These are phyloP conservation scores for Didymella arachidicola DNA, from an alignment of 2,329 filamentous ascomycete species.

Conservation along the genomic window DNA sequence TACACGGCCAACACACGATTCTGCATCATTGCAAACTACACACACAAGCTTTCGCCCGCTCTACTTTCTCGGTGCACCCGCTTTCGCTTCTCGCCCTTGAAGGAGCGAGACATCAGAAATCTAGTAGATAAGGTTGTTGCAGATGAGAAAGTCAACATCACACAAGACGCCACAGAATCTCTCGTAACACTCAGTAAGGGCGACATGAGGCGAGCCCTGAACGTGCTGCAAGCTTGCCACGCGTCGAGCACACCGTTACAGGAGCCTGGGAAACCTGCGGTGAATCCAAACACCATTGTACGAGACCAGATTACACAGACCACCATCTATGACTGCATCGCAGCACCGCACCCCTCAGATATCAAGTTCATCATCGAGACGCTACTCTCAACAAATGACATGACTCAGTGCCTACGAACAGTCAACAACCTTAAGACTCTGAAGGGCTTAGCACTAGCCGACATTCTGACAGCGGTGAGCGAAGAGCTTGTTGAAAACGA, in stretches of 20 bases:
- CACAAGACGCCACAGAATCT: conserved; percentile 79
- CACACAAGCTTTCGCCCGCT: conserved; percentile 94
- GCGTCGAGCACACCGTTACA: conserved; percentile 77
- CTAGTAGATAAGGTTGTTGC: conserved; percentile 89
- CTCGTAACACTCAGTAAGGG: conserved; percentile 89
- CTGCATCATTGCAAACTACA: conserved; percentile 98
- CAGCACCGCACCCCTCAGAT: conserved; percentile 89
- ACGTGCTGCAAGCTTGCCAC: conserved; percentile 95
- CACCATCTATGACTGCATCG: conserved; percentile 96
- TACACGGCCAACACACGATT: conserved; percentile 98
- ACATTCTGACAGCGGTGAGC: conserved; percentile 86
- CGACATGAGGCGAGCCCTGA: conserved; percentile 93
- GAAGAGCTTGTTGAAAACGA: conserved; percentile 85
- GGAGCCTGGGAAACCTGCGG: conserved; percentile 56
- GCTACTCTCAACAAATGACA: conserved; percentile 82
- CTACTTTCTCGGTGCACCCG: conserved; percentile 91
- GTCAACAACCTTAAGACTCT: conserved; percentile 86
- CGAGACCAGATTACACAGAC: conserved; percentile 90
- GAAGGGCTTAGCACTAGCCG: conserved; percentile 88
- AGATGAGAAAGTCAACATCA: conserved; percentile 86
- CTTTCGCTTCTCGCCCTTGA: conserved; percentile 93
- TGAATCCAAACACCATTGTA: conserved; percentile 66
- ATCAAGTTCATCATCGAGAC: conserved; percentile 85
- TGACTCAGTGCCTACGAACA: conserved; percentile 86
- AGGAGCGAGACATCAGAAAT: conserved; percentile 82